Evolutionary conservation across 306 rosid species (phyloP).

Genomic region (Rosa lucieae): DNA sequence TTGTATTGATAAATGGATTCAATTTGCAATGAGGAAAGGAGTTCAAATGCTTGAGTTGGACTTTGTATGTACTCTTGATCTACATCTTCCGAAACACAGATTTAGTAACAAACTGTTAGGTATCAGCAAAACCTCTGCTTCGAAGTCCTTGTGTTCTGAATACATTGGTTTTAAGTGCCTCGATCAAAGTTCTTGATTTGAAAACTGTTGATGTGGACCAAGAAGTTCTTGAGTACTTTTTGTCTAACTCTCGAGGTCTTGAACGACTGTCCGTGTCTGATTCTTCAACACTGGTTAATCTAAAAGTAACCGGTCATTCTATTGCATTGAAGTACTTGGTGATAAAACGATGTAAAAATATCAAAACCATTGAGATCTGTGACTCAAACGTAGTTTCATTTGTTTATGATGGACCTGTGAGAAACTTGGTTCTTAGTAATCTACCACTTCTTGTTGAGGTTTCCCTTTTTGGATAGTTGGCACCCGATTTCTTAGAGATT

Average conservation of each 20-base stretch:
- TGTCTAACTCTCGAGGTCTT: slow-evolving; percentile 4
- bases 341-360: no score
- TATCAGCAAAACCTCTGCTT: background rate
- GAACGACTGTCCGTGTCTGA: background rate
- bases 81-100: no score
- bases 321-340: background rate
- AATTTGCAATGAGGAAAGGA: background rate
- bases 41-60: background rate
- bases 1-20: background rate
- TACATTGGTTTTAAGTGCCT: slow-evolving; percentile 6
- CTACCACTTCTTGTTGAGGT: slow-evolving; percentile 11
- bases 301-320: background rate
- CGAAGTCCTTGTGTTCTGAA: background rate
- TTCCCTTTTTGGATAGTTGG: background rate
- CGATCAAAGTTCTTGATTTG: background rate
- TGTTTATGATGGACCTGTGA: background rate
- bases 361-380: background rate
- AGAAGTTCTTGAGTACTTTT: background rate
- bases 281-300: background rate
- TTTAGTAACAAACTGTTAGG: no score
- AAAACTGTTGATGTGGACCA: background rate
- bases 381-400: background rate
- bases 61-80: background rate
- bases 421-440: background rate
- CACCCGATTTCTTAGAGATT: no score